Conservation (phyloP, 257 asterid species). For the Henckelia pumila region DNA sequence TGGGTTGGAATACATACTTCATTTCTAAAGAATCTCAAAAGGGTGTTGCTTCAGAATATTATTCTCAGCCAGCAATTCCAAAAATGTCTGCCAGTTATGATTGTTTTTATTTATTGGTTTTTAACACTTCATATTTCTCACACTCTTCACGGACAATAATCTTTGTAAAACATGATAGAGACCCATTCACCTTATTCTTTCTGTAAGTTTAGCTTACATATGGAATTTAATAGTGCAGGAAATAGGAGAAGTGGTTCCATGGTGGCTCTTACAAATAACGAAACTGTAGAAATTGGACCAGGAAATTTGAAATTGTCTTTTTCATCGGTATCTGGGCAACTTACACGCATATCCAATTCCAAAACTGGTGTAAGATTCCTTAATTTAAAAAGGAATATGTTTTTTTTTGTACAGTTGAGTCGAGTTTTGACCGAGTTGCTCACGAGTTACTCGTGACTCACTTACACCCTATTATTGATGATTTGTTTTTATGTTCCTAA, state of each 20-base stretch:
- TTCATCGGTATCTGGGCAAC: slow-evolving; percentile 76
- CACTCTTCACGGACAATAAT: background rate
- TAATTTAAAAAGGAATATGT: background rate
- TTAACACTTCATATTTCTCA: background rate
- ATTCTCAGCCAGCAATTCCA: background rate
- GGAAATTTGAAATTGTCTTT: slow-evolving; percentile 71
- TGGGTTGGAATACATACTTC: slow-evolving; percentile 77
- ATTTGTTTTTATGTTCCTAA: too few species aligned
- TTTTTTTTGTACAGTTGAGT: too few species aligned
- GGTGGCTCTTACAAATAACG: slow-evolving; percentile 33
- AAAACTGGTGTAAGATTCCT: slow-evolving; percentile 57
- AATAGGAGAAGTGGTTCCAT: slow-evolving; percentile 23
- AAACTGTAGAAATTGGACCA: slow-evolving; percentile 60
- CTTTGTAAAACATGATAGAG: background rate
- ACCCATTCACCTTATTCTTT: background rate
- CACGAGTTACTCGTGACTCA: too few species aligned
- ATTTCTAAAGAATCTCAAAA: slow-evolving; percentile 48
- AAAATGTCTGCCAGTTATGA: background rate
- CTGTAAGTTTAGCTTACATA: slow-evolving; percentile 5
- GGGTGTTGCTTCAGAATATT: slow-evolving; percentile 31
- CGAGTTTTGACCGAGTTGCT: too few species aligned
- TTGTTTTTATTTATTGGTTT: too few species aligned
- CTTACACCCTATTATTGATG: too few species aligned
- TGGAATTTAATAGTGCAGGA: slow-evolving; percentile 40
- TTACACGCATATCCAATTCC: slow-evolving; percentile 60